Conservation (phyloP, 257 asterid species). For the Buddleja alternifolia region DNA sequence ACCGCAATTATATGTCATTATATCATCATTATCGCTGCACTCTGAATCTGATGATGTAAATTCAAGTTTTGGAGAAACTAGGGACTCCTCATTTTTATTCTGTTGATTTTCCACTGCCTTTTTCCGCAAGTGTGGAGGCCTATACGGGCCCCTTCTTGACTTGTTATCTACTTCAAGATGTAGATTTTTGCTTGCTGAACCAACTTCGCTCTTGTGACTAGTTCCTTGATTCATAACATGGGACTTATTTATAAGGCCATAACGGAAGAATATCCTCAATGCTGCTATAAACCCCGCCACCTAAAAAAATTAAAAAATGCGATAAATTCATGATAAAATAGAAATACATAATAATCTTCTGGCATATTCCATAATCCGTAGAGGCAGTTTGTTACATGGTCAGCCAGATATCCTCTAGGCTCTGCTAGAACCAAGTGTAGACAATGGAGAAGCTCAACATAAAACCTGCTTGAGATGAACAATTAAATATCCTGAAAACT, state of each 20-base stretch:
- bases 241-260: slow-evolving; percentile 69
- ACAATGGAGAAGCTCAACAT: slow-evolving; percentile 76
- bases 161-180: slow-evolving; percentile 43
- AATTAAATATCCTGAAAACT: slow-evolving; percentile 35
- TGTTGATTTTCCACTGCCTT: slow-evolving; percentile 42
- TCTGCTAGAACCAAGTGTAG: slow-evolving; percentile 79
- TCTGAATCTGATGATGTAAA: slow-evolving; percentile 86
- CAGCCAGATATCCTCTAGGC: slow-evolving; percentile 71
- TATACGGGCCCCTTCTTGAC: slow-evolving; percentile 57
- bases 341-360: slow-evolving; percentile 6
- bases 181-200: slow-evolving; percentile 40
- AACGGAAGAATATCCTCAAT: slow-evolving; percentile 70
- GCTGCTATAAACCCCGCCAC: slow-evolving; percentile 84
- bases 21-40: slow-evolving; percentile 84
- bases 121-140: slow-evolving; percentile 93
- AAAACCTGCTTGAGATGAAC: slow-evolving; percentile 65
- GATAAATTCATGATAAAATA: slow-evolving; percentile 21
- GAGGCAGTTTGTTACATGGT: slow-evolving; percentile 66
- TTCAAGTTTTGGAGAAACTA: slow-evolving; percentile 45
- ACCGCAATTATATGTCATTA: slow-evolving; percentile 46
- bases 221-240: slow-evolving; percentile 40
- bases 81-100: slow-evolving; percentile 44
- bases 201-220: slow-evolving; percentile 42
- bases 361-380: slow-evolving; percentile 13
- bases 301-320: slow-evolving; percentile 41